Evolutionary conservation across 2,329 filamentous ascomycete species (phyloP), one percentile per base, ranked within the genome.

Genomic region (Diaporthe nobilis): DNA sequence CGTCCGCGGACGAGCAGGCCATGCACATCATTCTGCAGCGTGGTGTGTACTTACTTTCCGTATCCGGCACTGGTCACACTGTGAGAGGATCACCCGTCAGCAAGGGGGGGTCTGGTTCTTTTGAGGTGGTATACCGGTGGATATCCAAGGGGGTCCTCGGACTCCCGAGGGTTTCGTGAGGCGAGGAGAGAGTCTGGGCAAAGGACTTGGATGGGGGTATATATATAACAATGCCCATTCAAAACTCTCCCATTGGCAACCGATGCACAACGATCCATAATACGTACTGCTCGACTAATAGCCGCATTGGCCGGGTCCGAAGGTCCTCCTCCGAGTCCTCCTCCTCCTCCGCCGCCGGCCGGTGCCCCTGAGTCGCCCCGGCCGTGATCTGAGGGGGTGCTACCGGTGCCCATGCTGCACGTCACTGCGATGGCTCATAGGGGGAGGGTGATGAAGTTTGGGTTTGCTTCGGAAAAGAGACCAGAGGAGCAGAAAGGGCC

Each of bases 11-110:
- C 75, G 55, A 20, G 65, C 76, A 25, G 1, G 17, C 28, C 44
- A 31, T 53, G 42, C 58, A 61, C 42, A 49, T 39, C 39, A 49
- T 72, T 72, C n/a, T 53, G 65, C 65, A 42, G 47, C 10, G 25
- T n/a, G 12, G 4, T 10, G 15, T 53, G 22, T 39, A 78, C 78
- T 79, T 76, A 83, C 84, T 83, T 85, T 85, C 78, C 84, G 80
- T 20, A 84, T 78, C 37, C 84, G 82, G 76, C 84, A 85, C 78
- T 85, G 83, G 77, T 85, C 84, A 79, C 84, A 85, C 84, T 85
- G 65, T 53, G 73, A 53, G 49, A 34, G 39, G 20, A 55, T 60
- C 42, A 49, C 15, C 47, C 47, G 47, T 68, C 31, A 68, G 65
- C 65, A 53, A 68, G 47, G 65, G 60, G 22, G 60, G 57, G 57